Evolutionary conservation across 2,329 filamentous ascomycete species (phyloP).

Genomic region (Fusarium sp.): DNA sequence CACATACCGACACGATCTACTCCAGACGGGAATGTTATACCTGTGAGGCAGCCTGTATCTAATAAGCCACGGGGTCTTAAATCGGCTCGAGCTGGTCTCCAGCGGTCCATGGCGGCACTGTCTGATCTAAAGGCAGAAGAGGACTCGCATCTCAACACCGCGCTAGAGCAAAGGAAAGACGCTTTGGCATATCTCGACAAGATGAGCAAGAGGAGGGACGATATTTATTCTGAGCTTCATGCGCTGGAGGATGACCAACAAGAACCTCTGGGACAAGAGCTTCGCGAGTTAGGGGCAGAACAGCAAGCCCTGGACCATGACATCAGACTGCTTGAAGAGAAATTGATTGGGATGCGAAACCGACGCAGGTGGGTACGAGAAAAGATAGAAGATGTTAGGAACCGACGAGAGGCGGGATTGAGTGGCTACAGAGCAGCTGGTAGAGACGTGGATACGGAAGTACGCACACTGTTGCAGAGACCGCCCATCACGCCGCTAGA

Average conservation of each 20-base stretch:
- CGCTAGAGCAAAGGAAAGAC: constrained; percentile 67
- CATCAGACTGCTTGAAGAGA: constrained; percentile 74
- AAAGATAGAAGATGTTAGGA: constrained; percentile 72
- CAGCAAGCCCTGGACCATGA: constrained; percentile 67
- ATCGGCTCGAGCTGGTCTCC: constrained; percentile 73
- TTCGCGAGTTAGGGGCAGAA: constrained; percentile 70
- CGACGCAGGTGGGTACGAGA: constrained; percentile 70
- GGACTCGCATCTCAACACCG: constrained; percentile 68
- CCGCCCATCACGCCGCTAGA: constrained; percentile 69
- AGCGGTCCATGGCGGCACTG: constrained; percentile 72
- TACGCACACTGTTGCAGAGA: constrained; percentile 68
- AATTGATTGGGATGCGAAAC: constrained; percentile 70
- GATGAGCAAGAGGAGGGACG: constrained; percentile 63
- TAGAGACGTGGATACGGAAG: constrained; percentile 73
- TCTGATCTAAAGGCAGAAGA: constrained; percentile 77
- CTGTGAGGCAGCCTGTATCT: constrained; percentile 67
- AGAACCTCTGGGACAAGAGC: constrained; percentile 70
- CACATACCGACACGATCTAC: constrained; percentile 56
- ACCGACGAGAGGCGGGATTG: constrained; percentile 76
- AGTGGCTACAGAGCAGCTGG: constrained; percentile 78
- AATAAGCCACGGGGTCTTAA: constrained; percentile 67
- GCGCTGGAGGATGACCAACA: constrained; percentile 67
- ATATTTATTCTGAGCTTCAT: constrained; percentile 65
- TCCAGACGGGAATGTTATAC: constrained; percentile 65
- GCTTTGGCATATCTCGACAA: constrained; percentile 70